These are phyloP conservation scores for Apiotrichum gamsii DNA, from an alignment of 1,284 basidiomycete genomes.

Conservation along the genomic window DNA sequence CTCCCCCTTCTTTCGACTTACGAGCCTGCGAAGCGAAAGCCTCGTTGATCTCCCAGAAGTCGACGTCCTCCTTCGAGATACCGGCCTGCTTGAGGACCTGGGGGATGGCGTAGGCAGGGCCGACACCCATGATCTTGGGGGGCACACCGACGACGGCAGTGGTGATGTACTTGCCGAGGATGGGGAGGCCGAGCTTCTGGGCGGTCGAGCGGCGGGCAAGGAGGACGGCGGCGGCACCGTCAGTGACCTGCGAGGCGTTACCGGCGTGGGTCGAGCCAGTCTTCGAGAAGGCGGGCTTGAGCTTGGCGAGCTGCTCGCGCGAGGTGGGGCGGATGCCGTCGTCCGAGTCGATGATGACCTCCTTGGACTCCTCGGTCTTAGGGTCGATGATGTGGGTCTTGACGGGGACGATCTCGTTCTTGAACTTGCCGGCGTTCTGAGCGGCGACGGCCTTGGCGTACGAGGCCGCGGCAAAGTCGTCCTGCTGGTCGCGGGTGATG, in stretches of 20 bases:
- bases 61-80: constrained; percentile 67
- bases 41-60: constrained; percentile 89
- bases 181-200: constrained; percentile 79
- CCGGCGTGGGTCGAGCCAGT: constrained; percentile 85
- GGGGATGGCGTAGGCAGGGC: constrained; percentile 86
- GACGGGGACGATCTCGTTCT: constrained; percentile 83
- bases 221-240: constrained; percentile 92
- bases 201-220: constrained; percentile 80
- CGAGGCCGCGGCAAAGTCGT: constrained; percentile 73
- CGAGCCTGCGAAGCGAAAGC: constrained; percentile 83
- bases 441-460: constrained; percentile 79
- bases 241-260: constrained; percentile 93
- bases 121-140: constrained; percentile 82
- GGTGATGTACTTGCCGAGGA: constrained; percentile 85
- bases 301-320: constrained; percentile 72
- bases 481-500: constrained; percentile 75
- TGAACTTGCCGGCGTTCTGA: constrained; percentile 84
- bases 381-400: constrained; percentile 65
- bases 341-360: constrained; percentile 75
- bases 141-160: constrained; percentile 73
- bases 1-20: too few relatives aligned
- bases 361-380: constrained; percentile 73
- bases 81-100: constrained; percentile 69
- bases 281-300: constrained; percentile 89
- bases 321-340: constrained; percentile 92